Base-by-base conservation (phyloP, 139 green algal genomes). In the Chlorella sorokiniana region DNA sequence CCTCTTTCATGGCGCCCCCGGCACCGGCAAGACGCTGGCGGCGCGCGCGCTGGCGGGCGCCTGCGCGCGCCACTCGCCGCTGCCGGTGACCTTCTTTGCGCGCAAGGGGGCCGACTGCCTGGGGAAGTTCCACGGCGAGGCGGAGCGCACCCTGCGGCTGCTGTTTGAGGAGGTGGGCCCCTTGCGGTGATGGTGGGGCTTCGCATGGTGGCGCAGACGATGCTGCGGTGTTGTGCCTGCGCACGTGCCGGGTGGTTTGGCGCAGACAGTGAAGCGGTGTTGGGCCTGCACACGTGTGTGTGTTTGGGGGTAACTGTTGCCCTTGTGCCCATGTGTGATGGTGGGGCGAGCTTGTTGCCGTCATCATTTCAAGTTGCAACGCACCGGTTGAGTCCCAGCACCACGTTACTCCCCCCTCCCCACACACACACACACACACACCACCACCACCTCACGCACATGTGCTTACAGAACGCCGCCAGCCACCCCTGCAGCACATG, bases 81-180 rank as follows among this genome's bases (percentile, higher is more conserved):
- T 70, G 35, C 88, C 88, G 3, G 91, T 98, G 29, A 89, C 93
- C 0, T 90, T 97, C 56, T 98, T 97, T 84, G 86, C 90, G 0
- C 84, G 94, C 61, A 96, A 95, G 67, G 91, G 95, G 1, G 93
- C 95, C 22, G 95, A 98, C 84, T 96, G 93, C 86, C 88, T 98
- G 56, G 92, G 95, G 65, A 98, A 98, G 86, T 98, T 95, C 65
- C 85, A 85, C 23, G 95, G 95, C 2, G 95, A 98, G 51, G 93
- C 94, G 27, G 95, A 98, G 88, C 84, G 92, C 27, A 93, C 93
- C 42, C 90, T 98, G 80, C 78, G 95, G 56, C 86, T 95, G 81
- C 89, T 97, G 37, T 97, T 97, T 83, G 89, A 94, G 23, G 91
- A 94, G 89, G 91, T 92, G 78, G 33, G 65, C 38, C 9, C 76